Evolutionary conservation across 2,329 filamentous ascomycete species (phyloP).

Genomic region (Neofusicoccum ribis): DNA sequence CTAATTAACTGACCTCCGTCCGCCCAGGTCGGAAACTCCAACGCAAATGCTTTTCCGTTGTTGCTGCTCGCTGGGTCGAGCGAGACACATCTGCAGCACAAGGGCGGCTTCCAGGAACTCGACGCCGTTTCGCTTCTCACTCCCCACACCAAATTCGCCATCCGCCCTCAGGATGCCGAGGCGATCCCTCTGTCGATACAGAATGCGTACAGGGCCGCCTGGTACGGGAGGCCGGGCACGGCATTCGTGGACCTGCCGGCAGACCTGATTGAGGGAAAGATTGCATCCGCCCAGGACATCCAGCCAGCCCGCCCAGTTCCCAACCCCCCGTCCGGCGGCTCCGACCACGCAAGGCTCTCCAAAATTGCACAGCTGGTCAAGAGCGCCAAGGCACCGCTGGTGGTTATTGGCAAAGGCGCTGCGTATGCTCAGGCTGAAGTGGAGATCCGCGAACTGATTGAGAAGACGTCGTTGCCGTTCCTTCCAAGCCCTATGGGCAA

Average conservation of each 20-base stretch:
- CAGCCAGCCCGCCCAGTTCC: constrained; percentile 26
- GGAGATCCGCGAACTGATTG: constrained; percentile 47
- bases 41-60: constrained; percentile 57
- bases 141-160: constrained; percentile 54
- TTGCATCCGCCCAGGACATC: constrained; percentile 24
- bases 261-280: constrained; percentile 53
- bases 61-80: constrained; percentile 56
- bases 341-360: constrained; percentile 45
- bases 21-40: constrained; percentile 47
- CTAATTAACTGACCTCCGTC: too few relatives aligned
- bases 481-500: constrained; percentile 62
- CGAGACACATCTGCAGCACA: constrained; percentile 53
- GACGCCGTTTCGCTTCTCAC: constrained; percentile 55
- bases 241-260: constrained; percentile 58
- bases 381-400: constrained; percentile 50
- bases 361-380: constrained; percentile 48
- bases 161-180: constrained; percentile 47
- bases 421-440: constrained; percentile 55
- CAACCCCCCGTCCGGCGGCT: constrained; percentile 45
- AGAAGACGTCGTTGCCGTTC: constrained; percentile 54
- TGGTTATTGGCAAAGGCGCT: constrained; percentile 58
- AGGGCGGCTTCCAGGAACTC: constrained; percentile 59
- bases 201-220: constrained; percentile 54
- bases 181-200: constrained; percentile 49
- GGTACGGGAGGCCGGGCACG: constrained; percentile 56